A percentile compares a stretch with the other conserved stretches of the same genome.
Evolutionary conservation across 306 rosid genomes (phyloP).

Genomic region (Vigna mungo): DNA sequence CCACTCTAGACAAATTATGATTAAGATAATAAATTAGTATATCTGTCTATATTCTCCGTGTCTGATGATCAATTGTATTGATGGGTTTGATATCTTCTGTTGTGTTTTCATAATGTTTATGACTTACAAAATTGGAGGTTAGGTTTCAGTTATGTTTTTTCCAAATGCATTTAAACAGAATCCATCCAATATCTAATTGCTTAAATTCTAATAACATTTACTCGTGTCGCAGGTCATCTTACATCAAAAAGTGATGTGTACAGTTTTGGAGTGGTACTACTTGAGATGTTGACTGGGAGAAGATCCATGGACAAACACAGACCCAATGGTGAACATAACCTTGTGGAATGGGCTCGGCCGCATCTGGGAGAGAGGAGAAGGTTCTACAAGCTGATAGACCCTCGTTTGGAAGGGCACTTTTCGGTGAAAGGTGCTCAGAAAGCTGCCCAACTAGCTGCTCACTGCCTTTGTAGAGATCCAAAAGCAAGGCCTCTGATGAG

Average conservation of each 20-base stretch:
- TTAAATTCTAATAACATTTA: conserved; percentile 29
- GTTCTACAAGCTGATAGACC: conserved; percentile 66
- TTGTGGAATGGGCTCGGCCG: conserved; percentile 99
- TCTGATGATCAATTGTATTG: not conserved
- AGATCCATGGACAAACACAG: conserved; percentile 98
- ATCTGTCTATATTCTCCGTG: conserved; percentile 5
- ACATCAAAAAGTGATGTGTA: conserved; percentile 95
- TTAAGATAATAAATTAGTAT: not conserved
- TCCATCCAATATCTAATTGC: not conserved
- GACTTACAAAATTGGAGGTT: not conserved
- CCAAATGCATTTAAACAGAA: not conserved
- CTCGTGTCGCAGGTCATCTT: conserved; percentile 78
- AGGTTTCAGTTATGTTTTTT: not conserved
- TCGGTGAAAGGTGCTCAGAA: not conserved
- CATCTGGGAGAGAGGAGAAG: conserved; percentile 89
- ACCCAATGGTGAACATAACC: conserved; percentile 95
- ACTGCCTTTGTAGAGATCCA: not conserved
- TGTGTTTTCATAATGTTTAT: not conserved
- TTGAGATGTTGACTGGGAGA: conserved; percentile 93
- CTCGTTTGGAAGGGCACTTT: not conserved
- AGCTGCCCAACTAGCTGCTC: not conserved
- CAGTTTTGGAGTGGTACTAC: conserved; percentile 95
- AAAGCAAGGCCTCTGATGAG: not conserved
- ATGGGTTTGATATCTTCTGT: conserved; percentile 15
- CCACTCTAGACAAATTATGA: conserved; percentile 6